Base-by-base conservation (phyloP, 2,329 filamentous ascomycete species). In the Verticillium longisporum region DNA sequence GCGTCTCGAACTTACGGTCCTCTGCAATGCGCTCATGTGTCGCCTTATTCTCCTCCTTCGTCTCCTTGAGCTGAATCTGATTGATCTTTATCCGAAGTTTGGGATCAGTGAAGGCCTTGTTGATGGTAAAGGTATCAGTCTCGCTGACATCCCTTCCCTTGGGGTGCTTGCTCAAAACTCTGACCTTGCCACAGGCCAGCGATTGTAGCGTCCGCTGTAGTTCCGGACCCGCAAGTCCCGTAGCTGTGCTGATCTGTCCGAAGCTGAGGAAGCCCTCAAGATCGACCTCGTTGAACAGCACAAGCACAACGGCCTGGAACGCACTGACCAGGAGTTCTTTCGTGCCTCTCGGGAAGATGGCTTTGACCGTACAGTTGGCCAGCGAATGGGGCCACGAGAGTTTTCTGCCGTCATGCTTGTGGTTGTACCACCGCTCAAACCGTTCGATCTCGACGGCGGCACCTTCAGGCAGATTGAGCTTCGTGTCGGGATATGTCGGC, bases 31-130 rank as follows among this genome's bases (percentile, higher is more conserved):
- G 86, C 74, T 97, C 89, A 74, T 98, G 92, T 1, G 93, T 98
- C 68, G 90, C 91, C 75, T 92, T 90, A 77, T 97, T 97, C 76
- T 99, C 95, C 70, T 94, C 90, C 69, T 90, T 90, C 0, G 95
- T 98, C 77, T 99, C 95, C 76, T 95, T 96, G 58, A 97, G 84
- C 76, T 99, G 95, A 68, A 99, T 95, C 76, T 97, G 94, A 77
- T 98, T 99, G 80, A 99, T 97, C 80, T 99, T 99, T 77, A 99
- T 88, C 61, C 92, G 87, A 75, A 91, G 90, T 74, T 95, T 96
- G 21, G 88, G 83, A 70, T 97, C 89, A 2, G 78, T 78, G 75
- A 99, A 99, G 15, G 73, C 73, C 55, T 82, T 75, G 77, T 97
- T 97, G 70, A 96, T 88, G 0, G 85, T 86, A 70, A 99, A 99